phyloP scores from a whole-genome alignment of 2,329 filamentous ascomycete genomes.

The Penicillium oxalicum region DNA sequence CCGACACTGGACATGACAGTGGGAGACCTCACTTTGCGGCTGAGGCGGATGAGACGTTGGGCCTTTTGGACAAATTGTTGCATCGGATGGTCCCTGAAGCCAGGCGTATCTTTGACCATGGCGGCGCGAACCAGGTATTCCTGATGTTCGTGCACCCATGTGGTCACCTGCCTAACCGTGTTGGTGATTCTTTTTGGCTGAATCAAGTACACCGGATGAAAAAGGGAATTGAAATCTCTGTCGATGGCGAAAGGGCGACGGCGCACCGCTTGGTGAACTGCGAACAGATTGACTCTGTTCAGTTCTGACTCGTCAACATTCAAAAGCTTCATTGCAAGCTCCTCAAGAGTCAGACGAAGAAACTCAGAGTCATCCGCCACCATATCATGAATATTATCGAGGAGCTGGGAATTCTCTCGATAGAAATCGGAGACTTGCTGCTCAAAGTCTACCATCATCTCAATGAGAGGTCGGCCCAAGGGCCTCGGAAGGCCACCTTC shows the following conservation, averaged over 20 bases:
- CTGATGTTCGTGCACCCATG: slow-evolving; percentile 52
- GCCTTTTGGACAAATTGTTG: slow-evolving; percentile 42
- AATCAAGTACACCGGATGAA: slow-evolving; percentile 42
- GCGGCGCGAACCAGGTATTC: slow-evolving; percentile 26
- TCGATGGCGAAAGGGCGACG: slow-evolving; percentile 31
- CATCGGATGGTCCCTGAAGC: slow-evolving; percentile 34
- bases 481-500: slow-evolving; percentile 40
- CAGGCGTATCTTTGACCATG: slow-evolving; percentile 21
- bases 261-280: slow-evolving; percentile 31
- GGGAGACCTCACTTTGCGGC: slow-evolving; percentile 38
- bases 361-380: slow-evolving; percentile 35
- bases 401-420: slow-evolving; percentile 23
- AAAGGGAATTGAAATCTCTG: slow-evolving; percentile 29
- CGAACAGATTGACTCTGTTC: slow-evolving; percentile 28
- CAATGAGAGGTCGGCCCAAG: slow-evolving; percentile 31
- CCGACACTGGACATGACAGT: slow-evolving; percentile 40
- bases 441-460: slow-evolving; percentile 31
- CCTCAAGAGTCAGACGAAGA: slow-evolving; percentile 30
- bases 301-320: slow-evolving; percentile 25
- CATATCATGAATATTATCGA: slow-evolving; percentile 36
- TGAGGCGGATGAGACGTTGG: slow-evolving; percentile 36
- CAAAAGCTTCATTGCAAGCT: slow-evolving; percentile 34
- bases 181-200: slow-evolving; percentile 47
- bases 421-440: slow-evolving; percentile 32
- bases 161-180: slow-evolving; percentile 45